Base-by-base conservation (phyloP, 352 stramenopile species). In the Phytophthora gonapodyides region DNA sequence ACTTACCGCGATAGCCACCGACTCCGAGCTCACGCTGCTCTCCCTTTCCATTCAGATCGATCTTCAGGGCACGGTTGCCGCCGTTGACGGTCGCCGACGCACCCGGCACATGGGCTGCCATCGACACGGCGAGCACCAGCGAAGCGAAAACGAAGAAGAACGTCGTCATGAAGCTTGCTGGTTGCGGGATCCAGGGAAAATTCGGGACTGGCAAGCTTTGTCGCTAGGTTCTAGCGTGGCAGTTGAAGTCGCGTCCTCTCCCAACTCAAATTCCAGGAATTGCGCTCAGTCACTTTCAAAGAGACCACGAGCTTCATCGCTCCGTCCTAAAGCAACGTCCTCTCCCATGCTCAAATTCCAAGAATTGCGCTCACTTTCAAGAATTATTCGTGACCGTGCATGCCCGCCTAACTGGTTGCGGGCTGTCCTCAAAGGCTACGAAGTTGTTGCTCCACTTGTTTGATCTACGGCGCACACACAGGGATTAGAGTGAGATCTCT, bases 391-490 rank as follows among this genome's bases (percentile, higher is more conserved):
- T 4, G 21, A 27, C 21, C 21, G 4, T 30, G 24, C 24, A 30
- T 30, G 24, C 24, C 24, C 24, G 24, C 24, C 24, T n/a, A 30
- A 30, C 24, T 7, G 24, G 5, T 3, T 24, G 21, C 3, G 1
- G 21, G 3, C 21, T 24, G 21, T 24, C 24, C 24, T 30, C 24
- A 30, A 6, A 67, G 17, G 41, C 16, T 44, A 33, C 31, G 44
- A 61, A 73, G 50, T 47, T 76, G 40, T 27, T 27, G 54, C 38
- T 73, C 68, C 30, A 71, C 37, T 38, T 5, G 21, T 52, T 68
- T 67, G 24, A 76, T 70, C 68, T 76, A 30, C 3, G 24, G 48
- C 35, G 47, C 40, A 45, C 13, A 15, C 36, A 49, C 12, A 35
- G 27, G 16, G n/a, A 9, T 7, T 30, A 30, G 2, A 30, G 24